Evolutionary conservation across 345 rosid species (phyloP), one percentile per base, ranked within the genome.

Genomic region (Psidium guajava): DNA sequence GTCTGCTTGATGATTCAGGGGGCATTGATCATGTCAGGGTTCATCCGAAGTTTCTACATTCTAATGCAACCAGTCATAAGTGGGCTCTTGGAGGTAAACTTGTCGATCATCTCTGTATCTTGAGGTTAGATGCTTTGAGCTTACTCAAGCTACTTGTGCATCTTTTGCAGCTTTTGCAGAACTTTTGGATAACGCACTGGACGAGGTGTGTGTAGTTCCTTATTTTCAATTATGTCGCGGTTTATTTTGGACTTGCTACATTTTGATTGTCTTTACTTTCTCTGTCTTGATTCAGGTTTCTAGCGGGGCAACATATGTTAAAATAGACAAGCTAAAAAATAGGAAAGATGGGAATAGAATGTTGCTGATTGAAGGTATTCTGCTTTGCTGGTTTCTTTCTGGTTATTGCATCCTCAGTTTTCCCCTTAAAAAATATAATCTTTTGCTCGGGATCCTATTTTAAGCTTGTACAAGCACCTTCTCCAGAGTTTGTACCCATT

Each of bases 21-120:
- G 94, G 96, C 7, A 86, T 94, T 89, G 99, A 97, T 86, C 99
- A 91, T 90, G 97, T 95, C 49, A 90, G 99, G 89, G 98, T 97
- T 86, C 99, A 97, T 92, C 99, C 99, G 54, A 97, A 93, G 87
- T 97, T 97, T 84, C 87, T 97, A 54, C 99, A 97, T 92, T 97
- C 99, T 51, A 97, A 97, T 88, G 99, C 99, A 84, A 97, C 99
- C 14, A 97, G 99, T 88, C 99, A 97, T 89, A 97, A 95, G 86
- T 97, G 99, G 99, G 98, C 98, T 58, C 97, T 97, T 87, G 99
- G 99, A 91, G 99, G 99, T 95, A 89, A 80, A 58, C 81, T 83
- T 85, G 50, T 28, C 2, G 73, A 53, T 32, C 4, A 51, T 61
- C 25, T 52, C n/a, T 27, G 28, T 64, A 8, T 52, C 54, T 13